These are phyloP conservation scores for Blastobotrys attinorum DNA, from an alignment of 805 yeast species.

Conservation along the genomic window DNA sequence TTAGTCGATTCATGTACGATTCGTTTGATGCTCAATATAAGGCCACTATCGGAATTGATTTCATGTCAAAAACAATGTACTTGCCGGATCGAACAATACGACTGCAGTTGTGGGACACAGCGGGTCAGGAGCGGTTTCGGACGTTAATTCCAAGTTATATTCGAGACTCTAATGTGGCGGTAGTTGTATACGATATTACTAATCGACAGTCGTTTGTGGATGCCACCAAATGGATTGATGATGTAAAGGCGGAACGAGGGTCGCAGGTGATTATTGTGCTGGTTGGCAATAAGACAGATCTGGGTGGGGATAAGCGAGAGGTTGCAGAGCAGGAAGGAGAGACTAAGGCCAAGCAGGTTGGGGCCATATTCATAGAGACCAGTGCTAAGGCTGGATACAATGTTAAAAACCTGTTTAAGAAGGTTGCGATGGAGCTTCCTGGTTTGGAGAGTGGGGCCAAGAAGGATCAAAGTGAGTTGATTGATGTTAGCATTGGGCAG, in stretches of 20 bases:
- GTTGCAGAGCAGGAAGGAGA: conserved; percentile 89
- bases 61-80: conserved; percentile 89
- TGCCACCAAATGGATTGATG: conserved; percentile 87
- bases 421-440: conserved; percentile 84
- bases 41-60: conserved; percentile 96
- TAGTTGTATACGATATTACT: conserved; percentile 90
- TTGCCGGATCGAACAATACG: conserved; percentile 92
- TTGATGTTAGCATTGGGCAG: conserved; percentile 14
- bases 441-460: conserved; percentile 47
- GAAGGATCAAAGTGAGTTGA: conserved; percentile 20
- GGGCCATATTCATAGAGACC: conserved; percentile 83
- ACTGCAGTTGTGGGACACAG: conserved; percentile 95
- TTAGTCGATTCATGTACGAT: conserved; percentile 97
- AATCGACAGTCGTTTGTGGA: conserved; percentile 69
- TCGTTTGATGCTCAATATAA: conserved; percentile 89
- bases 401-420: conserved; percentile 81
- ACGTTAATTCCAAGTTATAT: conserved; percentile 93
- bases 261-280: conserved; percentile 78
- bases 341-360: conserved; percentile 59
- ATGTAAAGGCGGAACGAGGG: conserved; percentile 89
- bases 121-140: conserved; percentile 94
- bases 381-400: conserved; percentile 93
- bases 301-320: conserved; percentile 64
- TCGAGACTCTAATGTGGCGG: conserved; percentile 95
- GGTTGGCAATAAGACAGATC: conserved; percentile 90